A percentile compares a stretch with the other conserved stretches of the same genome.
Conservation (phyloP, 176 grass and related monocot species). For the bread wheat (Triticum aestivum) region DNA sequence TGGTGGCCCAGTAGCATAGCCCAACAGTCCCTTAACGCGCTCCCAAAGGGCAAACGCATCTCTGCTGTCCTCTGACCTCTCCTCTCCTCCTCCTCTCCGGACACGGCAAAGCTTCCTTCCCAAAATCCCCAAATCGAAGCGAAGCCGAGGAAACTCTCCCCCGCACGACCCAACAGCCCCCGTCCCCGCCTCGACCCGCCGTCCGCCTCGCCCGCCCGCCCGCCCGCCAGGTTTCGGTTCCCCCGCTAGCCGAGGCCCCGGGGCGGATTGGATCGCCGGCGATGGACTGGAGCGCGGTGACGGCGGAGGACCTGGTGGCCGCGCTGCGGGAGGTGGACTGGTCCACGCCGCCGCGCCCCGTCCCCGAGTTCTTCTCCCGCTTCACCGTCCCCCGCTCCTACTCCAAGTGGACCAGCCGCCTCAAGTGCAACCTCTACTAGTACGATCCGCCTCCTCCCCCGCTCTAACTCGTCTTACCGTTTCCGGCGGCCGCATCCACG, state of each 20-base stretch:
- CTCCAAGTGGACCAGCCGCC: constrained; percentile 98
- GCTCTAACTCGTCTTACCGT: neutral
- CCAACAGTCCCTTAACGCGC: neutral
- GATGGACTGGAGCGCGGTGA: constrained; percentile 99
- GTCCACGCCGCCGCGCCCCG: constrained; percentile 86
- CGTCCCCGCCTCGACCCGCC: neutral
- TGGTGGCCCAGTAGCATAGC: neutral
- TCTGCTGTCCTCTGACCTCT: neutral
- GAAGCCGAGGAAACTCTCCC: neutral
- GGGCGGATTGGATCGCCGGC: constrained; percentile 20
- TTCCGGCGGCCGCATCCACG: neutral
- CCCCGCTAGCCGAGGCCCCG: neutral
- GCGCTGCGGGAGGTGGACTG: constrained; percentile 97
- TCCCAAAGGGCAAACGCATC: constrained; percentile 12
- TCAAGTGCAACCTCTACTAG: constrained; percentile 99
- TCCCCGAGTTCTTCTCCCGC: constrained; percentile 97
- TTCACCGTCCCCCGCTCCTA: constrained; percentile 96
- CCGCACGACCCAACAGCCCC: neutral
- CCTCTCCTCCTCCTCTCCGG: neutral
- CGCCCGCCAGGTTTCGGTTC: constrained; percentile 23
- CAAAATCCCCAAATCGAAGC: neutral
- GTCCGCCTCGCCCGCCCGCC: neutral
- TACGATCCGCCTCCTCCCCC: constrained; percentile 42
- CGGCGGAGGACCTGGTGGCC: constrained; percentile 94
- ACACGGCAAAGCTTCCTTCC: neutral